Evolutionary conservation across 352 stramenopile species (phyloP).

Genomic region (Lagenidium giganteum): DNA sequence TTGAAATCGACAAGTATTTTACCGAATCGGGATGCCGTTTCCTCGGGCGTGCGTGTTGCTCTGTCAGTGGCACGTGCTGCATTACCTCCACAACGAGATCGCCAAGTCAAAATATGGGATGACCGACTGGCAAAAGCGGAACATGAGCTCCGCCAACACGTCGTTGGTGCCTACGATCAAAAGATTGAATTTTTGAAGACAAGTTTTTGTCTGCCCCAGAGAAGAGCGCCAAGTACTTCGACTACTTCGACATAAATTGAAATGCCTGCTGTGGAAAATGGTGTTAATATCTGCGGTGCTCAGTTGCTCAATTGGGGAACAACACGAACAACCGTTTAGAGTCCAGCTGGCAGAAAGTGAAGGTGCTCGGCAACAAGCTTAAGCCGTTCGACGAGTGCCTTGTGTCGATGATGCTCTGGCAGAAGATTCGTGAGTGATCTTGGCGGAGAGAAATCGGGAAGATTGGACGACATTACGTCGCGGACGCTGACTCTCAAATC

Average conservation of each 20-base stretch:
- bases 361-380: constrained; percentile 1
- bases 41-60: neutral
- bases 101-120: constrained; percentile 1
- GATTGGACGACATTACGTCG: neutral
- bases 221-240: neutral
- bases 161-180: no score
- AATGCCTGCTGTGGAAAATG: constrained; percentile 8
- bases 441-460: neutral
- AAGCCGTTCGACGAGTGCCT: constrained; percentile 2
- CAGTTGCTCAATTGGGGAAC: constrained; percentile 5
- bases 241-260: constrained; percentile 11
- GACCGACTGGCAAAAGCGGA: constrained; percentile 2
- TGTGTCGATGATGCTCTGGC: no score
- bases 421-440: no score
- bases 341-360: constrained; percentile 4
- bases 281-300: constrained; percentile 1
- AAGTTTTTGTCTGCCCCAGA: no score
- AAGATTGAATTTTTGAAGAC: no score
- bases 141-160: neutral
- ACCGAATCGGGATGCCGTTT: constrained; percentile 4
- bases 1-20: constrained; percentile 4
- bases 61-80: constrained; percentile 4
- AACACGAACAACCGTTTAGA: constrained; percentile 17
- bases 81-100: constrained; percentile 3
- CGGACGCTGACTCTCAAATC: neutral